These are phyloP conservation scores for Sicyos edulis DNA, from an alignment of 306 rosid species.

Conservation along the genomic window DNA sequence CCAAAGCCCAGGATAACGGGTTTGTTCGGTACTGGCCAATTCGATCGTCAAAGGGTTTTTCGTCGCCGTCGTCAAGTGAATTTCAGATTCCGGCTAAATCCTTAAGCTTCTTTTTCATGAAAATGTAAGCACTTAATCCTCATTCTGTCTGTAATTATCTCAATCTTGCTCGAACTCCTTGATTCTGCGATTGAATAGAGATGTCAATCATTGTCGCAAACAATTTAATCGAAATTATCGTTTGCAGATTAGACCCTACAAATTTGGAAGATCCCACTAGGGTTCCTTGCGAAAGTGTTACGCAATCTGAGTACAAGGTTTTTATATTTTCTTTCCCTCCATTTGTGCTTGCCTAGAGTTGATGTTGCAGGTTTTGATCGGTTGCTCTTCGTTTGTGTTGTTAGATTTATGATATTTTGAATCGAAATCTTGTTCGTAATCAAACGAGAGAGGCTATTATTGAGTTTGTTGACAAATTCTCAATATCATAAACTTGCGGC, in stretches of 20 bases:
- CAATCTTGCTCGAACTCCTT: background rate
- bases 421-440: conserved; percentile 39
- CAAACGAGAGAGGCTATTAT: conserved; percentile 49
- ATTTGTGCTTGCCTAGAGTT: background rate
- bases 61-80: conserved; percentile 8
- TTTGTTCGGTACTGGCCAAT: background rate
- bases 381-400: background rate
- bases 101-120: background rate
- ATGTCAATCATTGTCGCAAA: background rate
- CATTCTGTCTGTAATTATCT: background rate
- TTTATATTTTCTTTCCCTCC: background rate
- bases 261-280: conserved; percentile 58
- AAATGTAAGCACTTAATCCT: background rate
- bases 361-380: background rate
- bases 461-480: conserved; percentile 51
- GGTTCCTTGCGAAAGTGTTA: conserved; percentile 53
- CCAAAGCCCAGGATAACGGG: background rate
- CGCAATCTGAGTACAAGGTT: conserved; percentile 73
- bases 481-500: conserved; percentile 62
- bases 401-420: conserved; percentile 70
- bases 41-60: background rate
- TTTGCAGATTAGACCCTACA: conserved; percentile 47
- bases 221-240: background rate
- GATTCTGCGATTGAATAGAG: background rate
- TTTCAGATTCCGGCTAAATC: conserved; percentile 11